Evolutionary conservation across 2,329 filamentous ascomycete genomes (phyloP).

Genomic region (Mycosphaerella sp.): DNA sequence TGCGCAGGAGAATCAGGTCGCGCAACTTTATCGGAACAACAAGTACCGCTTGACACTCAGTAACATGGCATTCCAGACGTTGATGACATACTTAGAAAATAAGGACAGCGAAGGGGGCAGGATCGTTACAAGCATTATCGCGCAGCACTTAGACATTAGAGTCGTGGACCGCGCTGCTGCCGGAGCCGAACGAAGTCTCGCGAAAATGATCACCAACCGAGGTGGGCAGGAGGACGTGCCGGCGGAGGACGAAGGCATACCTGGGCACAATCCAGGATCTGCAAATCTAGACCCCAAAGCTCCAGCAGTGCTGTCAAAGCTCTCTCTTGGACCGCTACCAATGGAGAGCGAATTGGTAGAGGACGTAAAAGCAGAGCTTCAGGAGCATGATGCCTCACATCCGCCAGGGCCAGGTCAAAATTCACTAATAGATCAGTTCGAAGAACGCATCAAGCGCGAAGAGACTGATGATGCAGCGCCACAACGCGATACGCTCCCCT

Average conservation of each 20-base stretch:
- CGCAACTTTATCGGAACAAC: slow-evolving; percentile 74
- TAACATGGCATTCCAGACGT: slow-evolving; percentile 70
- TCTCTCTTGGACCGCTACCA: slow-evolving; percentile 75
- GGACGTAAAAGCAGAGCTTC: slow-evolving; percentile 80
- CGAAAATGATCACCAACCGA: slow-evolving; percentile 52
- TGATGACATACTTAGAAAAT: slow-evolving; percentile 85
- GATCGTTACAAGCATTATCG: slow-evolving; percentile 68
- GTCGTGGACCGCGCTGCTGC: slow-evolving; percentile 52
- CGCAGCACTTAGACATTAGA: slow-evolving; percentile 53
- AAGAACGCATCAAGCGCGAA: slow-evolving; percentile 76
- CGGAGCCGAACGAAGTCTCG: slow-evolving; percentile 54
- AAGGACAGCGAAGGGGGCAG: slow-evolving; percentile 75
- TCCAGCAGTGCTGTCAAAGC: slow-evolving; percentile 51
- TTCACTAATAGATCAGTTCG: slow-evolving; percentile 80
- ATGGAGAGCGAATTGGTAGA: slow-evolving; percentile 76
- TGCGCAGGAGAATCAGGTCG: slow-evolving; percentile 66
- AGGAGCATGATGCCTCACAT: slow-evolving; percentile 73
- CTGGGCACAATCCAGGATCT: slow-evolving; percentile 60
- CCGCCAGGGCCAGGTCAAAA: slow-evolving; percentile 64
- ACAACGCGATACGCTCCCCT: slow-evolving; percentile 69
- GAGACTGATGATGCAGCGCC: slow-evolving; percentile 82
- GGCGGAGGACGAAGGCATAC: slow-evolving; percentile 63
- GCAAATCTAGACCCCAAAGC: slow-evolving; percentile 55
- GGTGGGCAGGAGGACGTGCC: slow-evolving; percentile 52
- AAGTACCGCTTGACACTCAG: slow-evolving; percentile 90